These are phyloP conservation scores for Halenospora varia DNA, from an alignment of 495 filamentous ascomycete genomes.

Conservation along the genomic window DNA sequence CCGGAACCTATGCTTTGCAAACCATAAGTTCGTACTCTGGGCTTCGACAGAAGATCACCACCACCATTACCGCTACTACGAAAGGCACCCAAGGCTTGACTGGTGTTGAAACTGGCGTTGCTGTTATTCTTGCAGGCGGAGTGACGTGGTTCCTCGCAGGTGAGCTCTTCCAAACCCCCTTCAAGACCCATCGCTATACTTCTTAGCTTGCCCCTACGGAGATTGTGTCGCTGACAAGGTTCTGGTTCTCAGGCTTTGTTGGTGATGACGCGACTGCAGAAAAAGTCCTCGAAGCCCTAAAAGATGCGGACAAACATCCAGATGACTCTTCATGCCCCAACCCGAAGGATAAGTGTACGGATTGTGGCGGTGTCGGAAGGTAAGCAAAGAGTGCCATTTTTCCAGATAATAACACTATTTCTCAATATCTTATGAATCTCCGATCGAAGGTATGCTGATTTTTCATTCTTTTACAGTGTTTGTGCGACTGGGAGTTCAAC, in stretches of 20 bases:
- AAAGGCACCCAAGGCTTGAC: background rate
- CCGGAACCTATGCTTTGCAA: background rate
- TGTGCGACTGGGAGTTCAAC: background rate
- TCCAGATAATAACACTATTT: background rate
- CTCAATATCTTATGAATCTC: background rate
- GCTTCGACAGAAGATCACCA: background rate
- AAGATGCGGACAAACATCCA: background rate
- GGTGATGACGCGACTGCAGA: constrained; percentile 3
- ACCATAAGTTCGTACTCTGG: background rate
- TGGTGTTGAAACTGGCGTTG: background rate
- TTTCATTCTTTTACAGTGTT: background rate
- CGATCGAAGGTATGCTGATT: background rate
- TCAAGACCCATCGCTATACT: background rate
- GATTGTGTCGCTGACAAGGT: background rate
- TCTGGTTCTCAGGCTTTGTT: background rate
- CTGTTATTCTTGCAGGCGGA: background rate
- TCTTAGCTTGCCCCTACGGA: background rate
- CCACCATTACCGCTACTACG: background rate
- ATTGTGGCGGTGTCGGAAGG: background rate
- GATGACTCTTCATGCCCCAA: background rate
- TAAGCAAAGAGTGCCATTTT: background rate
- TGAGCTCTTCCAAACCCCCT: background rate
- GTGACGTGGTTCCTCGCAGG: background rate
- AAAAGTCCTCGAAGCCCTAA: background rate
- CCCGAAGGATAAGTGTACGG: background rate